Evolutionary conservation across 2,329 filamentous ascomycete species (phyloP).

Genomic region (Stachybotrys chlorohalonatus): DNA sequence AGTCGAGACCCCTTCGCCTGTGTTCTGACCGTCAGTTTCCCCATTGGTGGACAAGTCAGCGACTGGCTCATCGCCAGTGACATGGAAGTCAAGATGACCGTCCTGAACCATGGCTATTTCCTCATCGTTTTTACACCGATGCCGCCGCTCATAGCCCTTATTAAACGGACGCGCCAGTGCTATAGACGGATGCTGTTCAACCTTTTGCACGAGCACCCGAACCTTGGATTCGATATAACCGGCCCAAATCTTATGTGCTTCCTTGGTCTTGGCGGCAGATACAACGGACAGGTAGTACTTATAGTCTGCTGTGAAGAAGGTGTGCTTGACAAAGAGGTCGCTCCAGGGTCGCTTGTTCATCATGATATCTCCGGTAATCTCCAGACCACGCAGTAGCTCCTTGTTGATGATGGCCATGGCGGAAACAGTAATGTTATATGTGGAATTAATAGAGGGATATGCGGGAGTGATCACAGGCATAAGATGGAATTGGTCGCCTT

Average conservation of each 20-base stretch:
- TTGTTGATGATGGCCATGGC: slow-evolving; percentile 76
- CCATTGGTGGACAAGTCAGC: slow-evolving; percentile 19
- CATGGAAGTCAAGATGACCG: slow-evolving; percentile 38
- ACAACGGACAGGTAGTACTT: slow-evolving; percentile 93
- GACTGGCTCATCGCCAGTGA: slow-evolving; percentile 28
- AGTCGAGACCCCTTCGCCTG: slow-evolving; percentile 4
- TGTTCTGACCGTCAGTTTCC: slow-evolving; percentile 5
- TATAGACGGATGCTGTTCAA: slow-evolving; percentile 75
- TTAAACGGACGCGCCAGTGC: slow-evolving; percentile 83
- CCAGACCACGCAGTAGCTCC: slow-evolving; percentile 69
- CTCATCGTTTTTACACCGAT: slow-evolving; percentile 52
- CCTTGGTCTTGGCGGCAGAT: slow-evolving; percentile 71
- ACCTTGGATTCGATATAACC: slow-evolving; percentile 93
- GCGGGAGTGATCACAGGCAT: slow-evolving; percentile 99
- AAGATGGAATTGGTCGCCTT: slow-evolving; percentile 72
- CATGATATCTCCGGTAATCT: slow-evolving; percentile 74
- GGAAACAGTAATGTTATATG: slow-evolving; percentile 84
- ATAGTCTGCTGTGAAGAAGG: slow-evolving; percentile 87
- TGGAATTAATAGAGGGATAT: slow-evolving; percentile 96
- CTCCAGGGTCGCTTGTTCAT: slow-evolving; percentile 71
- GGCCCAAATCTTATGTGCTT: slow-evolving; percentile 79
- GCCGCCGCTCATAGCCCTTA: slow-evolving; percentile 80
- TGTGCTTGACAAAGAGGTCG: slow-evolving; percentile 80
- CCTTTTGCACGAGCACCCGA: slow-evolving; percentile 69
- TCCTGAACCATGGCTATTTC: slow-evolving; percentile 45